Conservation (phyloP, 2,329 filamentous ascomycete genomes). For the Intubia oerlemansii region DNA sequence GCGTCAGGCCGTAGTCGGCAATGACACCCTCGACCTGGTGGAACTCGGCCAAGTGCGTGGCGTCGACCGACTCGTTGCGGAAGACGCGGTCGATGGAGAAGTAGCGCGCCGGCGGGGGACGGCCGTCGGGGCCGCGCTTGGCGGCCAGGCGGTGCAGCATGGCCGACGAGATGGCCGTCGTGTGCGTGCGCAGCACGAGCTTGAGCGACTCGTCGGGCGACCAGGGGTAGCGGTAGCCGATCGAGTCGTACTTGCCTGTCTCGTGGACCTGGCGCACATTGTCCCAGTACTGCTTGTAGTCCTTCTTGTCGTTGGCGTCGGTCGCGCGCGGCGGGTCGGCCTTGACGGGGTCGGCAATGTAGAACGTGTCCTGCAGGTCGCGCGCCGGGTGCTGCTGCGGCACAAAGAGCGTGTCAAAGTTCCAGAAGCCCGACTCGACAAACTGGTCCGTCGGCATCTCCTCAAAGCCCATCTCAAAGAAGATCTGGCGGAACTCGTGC, state of each 20-base stretch:
- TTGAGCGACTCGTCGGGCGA: constrained; percentile 66
- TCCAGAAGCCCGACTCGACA: constrained; percentile 97
- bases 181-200: constrained; percentile 87
- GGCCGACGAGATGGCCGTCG: constrained; percentile 75
- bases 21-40: constrained; percentile 98
- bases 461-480: constrained; percentile 97
- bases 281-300: constrained; percentile 75
- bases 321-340: constrained; percentile 47
- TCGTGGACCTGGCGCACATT: constrained; percentile 77
- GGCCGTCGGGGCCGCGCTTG: constrained; percentile 45
- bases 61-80: constrained; percentile 92
- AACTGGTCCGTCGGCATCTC: constrained; percentile 93
- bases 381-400: constrained; percentile 95
- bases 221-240: constrained; percentile 94
- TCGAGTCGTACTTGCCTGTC: constrained; percentile 78
- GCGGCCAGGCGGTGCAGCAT: constrained; percentile 80
- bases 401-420: constrained; percentile 92
- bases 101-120: constrained; percentile 56
- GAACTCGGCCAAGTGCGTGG: constrained; percentile 92
- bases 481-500: constrained; percentile 88
- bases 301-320: constrained; percentile 28
- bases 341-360: constrained; percentile 62
- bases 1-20: constrained; percentile 80
- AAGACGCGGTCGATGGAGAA: constrained; percentile 98
- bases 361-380: constrained; percentile 96